These are phyloP conservation scores for Phytomonas francai DNA, from an alignment of 208 protist genomes.

Conservation along the genomic window DNA sequence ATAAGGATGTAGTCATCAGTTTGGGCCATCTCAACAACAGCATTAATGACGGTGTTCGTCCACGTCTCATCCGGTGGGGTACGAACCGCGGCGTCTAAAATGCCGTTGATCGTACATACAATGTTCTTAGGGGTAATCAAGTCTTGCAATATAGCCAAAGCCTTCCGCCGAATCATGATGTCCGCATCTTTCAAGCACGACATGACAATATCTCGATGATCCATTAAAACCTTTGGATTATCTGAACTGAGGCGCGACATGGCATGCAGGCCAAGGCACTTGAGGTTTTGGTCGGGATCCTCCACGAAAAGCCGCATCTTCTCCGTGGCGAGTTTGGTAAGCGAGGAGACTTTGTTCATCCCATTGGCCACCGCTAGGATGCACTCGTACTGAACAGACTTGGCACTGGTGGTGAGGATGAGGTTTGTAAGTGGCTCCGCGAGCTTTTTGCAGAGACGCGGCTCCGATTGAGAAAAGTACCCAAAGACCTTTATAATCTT, in stretches of 20 bases:
- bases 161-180: slow-evolving; percentile 92
- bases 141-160: slow-evolving; percentile 88
- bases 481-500: slow-evolving; percentile 99
- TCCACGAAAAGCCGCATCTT: slow-evolving; percentile 95
- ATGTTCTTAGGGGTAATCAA: slow-evolving; percentile 93
- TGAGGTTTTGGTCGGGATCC: slow-evolving; percentile 97
- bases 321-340: slow-evolving; percentile 89
- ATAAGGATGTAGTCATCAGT: slow-evolving; percentile 87
- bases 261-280: slow-evolving; percentile 96
- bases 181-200: slow-evolving; percentile 94
- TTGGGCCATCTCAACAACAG: slow-evolving; percentile 72
- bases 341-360: slow-evolving; percentile 63
- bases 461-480: slow-evolving; percentile 93
- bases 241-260: slow-evolving; percentile 88
- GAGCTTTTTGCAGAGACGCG: slow-evolving; percentile 97
- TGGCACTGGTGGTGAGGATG: slow-evolving; percentile 94
- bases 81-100: slow-evolving; percentile 44
- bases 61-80: slow-evolving; percentile 78
- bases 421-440: slow-evolving; percentile 94
- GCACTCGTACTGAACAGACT: slow-evolving; percentile 96
- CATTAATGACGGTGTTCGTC: slow-evolving; percentile 89
- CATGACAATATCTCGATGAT: slow-evolving; percentile 90
- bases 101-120: slow-evolving; percentile 59
- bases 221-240: slow-evolving; percentile 88
- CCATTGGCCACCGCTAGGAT: slow-evolving; percentile 91